These are phyloP conservation scores for Fusarium mundagurra DNA, from an alignment of 2,329 filamentous ascomycete genomes.

Conservation along the genomic window DNA sequence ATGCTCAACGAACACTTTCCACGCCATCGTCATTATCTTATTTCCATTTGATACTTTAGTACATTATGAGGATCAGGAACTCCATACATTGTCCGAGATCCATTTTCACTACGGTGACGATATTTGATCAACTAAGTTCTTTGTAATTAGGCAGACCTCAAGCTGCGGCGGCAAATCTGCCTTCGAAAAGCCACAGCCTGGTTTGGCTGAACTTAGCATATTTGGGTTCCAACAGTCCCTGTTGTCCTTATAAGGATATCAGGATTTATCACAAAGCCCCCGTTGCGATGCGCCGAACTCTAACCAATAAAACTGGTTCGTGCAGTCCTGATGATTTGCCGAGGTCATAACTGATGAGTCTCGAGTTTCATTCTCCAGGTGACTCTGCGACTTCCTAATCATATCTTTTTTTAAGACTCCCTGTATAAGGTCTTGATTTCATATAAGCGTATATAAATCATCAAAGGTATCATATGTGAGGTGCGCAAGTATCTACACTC, in stretches of 20 bases:
- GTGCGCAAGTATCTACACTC: neutral
- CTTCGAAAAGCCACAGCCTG: neutral
- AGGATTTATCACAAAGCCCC: neutral
- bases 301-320: neutral
- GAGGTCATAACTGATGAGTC: neutral
- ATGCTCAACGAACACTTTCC: neutral
- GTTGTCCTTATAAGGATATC: neutral
- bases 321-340: neutral
- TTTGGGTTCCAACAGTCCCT: neutral
- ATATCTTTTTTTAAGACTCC: neutral
- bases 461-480: slow-evolving; percentile 16
- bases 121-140: neutral
- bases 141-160: neutral
- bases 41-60: neutral
- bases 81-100: neutral
- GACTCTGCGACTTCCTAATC: neutral
- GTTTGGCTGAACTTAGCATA: neutral
- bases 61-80: neutral
- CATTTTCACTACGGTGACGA: neutral
- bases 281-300: neutral
- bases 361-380: neutral
- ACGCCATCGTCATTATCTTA: neutral
- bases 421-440: neutral
- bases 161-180: neutral
- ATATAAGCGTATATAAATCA: slow-evolving; percentile 5